A percentile compares a stretch with the other conserved stretches of the same genome.
Evolutionary conservation across 345 rosid species (phyloP).

Genomic region (Aquilaria malaccensis): DNA sequence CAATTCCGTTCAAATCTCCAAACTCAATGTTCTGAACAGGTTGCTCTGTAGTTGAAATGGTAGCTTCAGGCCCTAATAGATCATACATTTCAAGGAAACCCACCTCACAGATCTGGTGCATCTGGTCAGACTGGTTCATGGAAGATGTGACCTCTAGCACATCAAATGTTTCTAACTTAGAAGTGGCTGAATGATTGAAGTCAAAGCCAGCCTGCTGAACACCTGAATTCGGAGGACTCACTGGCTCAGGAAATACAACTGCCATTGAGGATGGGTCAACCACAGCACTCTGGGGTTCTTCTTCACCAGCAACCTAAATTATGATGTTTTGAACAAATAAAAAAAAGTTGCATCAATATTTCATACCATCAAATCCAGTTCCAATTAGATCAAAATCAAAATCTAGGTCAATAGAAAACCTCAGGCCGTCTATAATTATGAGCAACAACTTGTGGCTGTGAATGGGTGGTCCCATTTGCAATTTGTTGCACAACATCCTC

Average conservation of each 20-base stretch:
- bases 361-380: too few species aligned
- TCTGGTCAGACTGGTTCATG: slow-evolving; percentile 13
- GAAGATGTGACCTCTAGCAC: slow-evolving; percentile 32
- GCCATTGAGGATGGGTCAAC: slow-evolving; percentile 25
- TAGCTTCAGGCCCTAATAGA: slow-evolving; percentile 41
- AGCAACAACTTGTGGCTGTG: slow-evolving; percentile 10
- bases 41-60: slow-evolving; percentile 12
- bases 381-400: too few species aligned
- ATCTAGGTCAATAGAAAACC: slow-evolving; percentile 20
- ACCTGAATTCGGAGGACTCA: background rate
- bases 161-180: slow-evolving; percentile 23
- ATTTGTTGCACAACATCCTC: slow-evolving; percentile 41
- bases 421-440: slow-evolving; percentile 14
- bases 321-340: too few species aligned
- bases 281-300: slow-evolving; percentile 35
- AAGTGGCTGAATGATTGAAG: slow-evolving; percentile 23
- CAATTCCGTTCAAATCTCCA: slow-evolving; percentile 31
- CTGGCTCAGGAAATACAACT: slow-evolving; percentile 20
- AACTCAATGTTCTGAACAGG: slow-evolving; percentile 22
- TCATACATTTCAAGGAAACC: slow-evolving; percentile 83
- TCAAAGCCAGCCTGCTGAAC: slow-evolving; percentile 20
- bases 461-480: slow-evolving; percentile 23
- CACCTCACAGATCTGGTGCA: slow-evolving; percentile 14
- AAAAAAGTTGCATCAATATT: background rate
- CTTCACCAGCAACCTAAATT: slow-evolving; percentile 25